Base-by-base conservation (phyloP, 495 filamentous ascomycete genomes). In the Penicillium maclennaniae region DNA sequence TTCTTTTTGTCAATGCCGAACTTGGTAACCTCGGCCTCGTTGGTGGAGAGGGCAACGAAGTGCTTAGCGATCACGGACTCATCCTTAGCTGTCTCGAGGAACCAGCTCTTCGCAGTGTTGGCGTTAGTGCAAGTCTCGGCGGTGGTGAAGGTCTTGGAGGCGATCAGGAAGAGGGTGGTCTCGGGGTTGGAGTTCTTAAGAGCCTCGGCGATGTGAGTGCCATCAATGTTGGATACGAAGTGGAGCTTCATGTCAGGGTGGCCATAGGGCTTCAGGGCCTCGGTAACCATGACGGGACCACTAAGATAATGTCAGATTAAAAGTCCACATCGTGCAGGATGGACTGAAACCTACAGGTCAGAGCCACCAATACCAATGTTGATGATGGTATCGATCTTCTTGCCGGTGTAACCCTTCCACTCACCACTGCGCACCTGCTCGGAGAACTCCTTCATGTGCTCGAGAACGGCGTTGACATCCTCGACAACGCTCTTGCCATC, bases 151-250 rank as follows among this genome's bases (percentile, higher is more conserved):
- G 93, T 98, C 84, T 98, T 98, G 70, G 92, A 97, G 45, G 93
- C 93, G 64, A 98, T 82, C 59, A 97, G 79, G 86, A 97, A 98
- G 48, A 98, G 84, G 26, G 92, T 97, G 41, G 95, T 97, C 76
- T 98, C 93, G 16, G 93, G 91, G 69, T 98, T 82, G 1, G 91
- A 92, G 69, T 84, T 66, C 66, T 85, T 85, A 16, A 97, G 82
- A 43, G 93, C 95, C 76, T 98, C 93, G 43, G 91, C 88, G 65
- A 97, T 88, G 75, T 98, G 93, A 45, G 93, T 97, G 57, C 93
- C 93, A 68, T 98, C 93, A 63, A 98, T 96, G 79, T 98, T 98
- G 73, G 93, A 97, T 54, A 98, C 93, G 64, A 98, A 98, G 81
- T 97, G 93, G 44, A 97, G 79, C 34, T 83, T 96, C 69, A 92